Evolutionary conservation across 129 eudicot genomes (phyloP), one percentile per base, ranked within the genome.

Genomic region (Flaveria bidentis): DNA sequence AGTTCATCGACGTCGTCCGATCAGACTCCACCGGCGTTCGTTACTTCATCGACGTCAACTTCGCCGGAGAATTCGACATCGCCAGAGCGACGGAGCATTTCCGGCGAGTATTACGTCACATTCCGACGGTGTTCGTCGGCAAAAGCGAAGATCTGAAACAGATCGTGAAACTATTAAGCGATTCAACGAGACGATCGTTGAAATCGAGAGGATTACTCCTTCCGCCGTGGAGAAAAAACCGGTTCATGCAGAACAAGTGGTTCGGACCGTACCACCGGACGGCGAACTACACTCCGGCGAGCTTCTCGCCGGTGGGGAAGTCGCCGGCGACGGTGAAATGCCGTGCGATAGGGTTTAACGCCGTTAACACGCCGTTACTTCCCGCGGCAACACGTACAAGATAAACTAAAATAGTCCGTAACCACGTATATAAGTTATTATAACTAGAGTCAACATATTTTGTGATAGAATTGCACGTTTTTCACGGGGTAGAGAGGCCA

Each of bases 191-290:
- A 26, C 67, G 80, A 4, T 93, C 97, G 81, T 16, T 93, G 76
- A 91, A 80, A 77, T 82, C 79, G 45, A 60, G 80, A 66, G 93
- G 85, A 16, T 60, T 93, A 9, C 80, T 69, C 67, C 72, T 93
- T 42, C 91, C 98, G 60, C 98, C 98, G 42, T 93, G 98, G 98
- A 75, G 97, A 36, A 93, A 88, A 60, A 90, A 90, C 76, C 91
- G 96, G 15, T 93, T 83, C 82, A 87, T 93, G 93, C 98, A 88
- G 84, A 84, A 78, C 69, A 93, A 93, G 78, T 93, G 97, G 97
- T 84, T 93, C 11, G 97, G 93, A 6, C 83, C 92, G 42, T 87
- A 88, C 86, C 82, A 85, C 5, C 88, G 98, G 62, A 88, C 93
- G 58, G 46, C 76, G 4, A 90, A 86, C 25, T 39, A 76, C n/a